These are phyloP conservation scores for Cairneyella variabilis DNA, from an alignment of 495 filamentous ascomycete genomes.

Conservation along the genomic window DNA sequence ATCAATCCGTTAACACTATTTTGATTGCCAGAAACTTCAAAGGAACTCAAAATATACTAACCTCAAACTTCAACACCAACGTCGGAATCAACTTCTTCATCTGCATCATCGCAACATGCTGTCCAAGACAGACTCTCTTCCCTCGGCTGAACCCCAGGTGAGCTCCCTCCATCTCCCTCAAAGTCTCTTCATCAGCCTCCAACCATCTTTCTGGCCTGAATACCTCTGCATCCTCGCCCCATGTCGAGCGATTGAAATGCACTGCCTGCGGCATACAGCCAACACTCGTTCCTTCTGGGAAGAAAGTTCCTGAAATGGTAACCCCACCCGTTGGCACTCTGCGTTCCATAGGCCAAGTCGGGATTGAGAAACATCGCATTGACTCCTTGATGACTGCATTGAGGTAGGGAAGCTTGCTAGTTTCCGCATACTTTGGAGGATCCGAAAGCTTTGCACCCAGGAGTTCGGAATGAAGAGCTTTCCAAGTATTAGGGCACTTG, in stretches of 20 bases:
- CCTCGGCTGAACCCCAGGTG: constrained; percentile 5
- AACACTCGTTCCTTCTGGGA: background rate
- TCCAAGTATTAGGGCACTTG: background rate
- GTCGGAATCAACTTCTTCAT: constrained; percentile 16
- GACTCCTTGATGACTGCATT: constrained; percentile 15
- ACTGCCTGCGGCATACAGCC: background rate
- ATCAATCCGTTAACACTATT: background rate
- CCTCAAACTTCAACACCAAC: constrained; percentile 5
- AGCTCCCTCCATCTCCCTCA: constrained; percentile 11
- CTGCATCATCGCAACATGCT: constrained; percentile 11
- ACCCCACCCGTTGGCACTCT: constrained; percentile 5
- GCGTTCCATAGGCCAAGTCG: constrained; percentile 10
- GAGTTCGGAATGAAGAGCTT: background rate
- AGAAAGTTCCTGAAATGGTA: background rate
- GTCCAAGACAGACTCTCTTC: constrained; percentile 12
- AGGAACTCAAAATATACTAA: no score
- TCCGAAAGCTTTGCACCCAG: background rate
- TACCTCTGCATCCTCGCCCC: constrained; percentile 27
- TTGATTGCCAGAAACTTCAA: background rate
- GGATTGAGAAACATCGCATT: constrained; percentile 6
- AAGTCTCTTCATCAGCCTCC: background rate
- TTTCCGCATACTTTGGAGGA: background rate
- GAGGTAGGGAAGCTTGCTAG: constrained; percentile 9
- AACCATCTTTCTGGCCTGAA: constrained; percentile 39
- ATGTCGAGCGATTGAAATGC: background rate